phyloP scores from a whole-genome alignment of 2,329 filamentous ascomycete genomes.

The Stemphylium beticola region DNA sequence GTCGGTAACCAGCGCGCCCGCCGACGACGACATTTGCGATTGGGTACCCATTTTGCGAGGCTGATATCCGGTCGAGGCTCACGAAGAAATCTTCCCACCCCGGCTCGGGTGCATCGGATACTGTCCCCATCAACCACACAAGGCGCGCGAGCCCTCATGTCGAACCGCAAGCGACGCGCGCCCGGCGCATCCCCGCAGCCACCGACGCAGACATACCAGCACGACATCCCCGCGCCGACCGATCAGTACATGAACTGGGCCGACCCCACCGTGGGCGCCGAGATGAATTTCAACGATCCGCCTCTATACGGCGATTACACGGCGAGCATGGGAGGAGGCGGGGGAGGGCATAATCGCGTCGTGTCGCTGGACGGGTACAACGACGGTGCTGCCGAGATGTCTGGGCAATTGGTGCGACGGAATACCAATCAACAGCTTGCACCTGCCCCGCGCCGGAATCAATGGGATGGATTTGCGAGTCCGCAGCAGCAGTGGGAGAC shows the following conservation, averaged over 20 bases:
- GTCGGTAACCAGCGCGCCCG: no score
- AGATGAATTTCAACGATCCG: slow-evolving; percentile 47
- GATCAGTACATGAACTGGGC: slow-evolving; percentile 48
- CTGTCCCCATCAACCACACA: not conserved
- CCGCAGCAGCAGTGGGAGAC: slow-evolving; percentile 60
- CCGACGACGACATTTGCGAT: not conserved
- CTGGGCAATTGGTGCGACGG: slow-evolving; percentile 55
- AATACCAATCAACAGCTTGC: slow-evolving; percentile 56
- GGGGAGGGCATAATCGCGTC: slow-evolving; percentile 32
- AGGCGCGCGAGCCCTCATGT: slow-evolving; percentile 28
- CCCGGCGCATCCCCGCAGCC: slow-evolving; percentile 72
- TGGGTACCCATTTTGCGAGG: slow-evolving; percentile 4
- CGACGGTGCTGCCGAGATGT: slow-evolving; percentile 28
- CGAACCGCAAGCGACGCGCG: slow-evolving; percentile 72
- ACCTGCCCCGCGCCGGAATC: slow-evolving; percentile 41
- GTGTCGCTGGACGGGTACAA: slow-evolving; percentile 43
- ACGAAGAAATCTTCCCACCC: slow-evolving; percentile 7
- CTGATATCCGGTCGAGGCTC: slow-evolving; percentile 3
- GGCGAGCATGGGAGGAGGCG: slow-evolving; percentile 19
- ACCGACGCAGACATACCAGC: slow-evolving; percentile 59
- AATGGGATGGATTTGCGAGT: slow-evolving; percentile 50
- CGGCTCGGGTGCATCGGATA: slow-evolving; percentile 5
- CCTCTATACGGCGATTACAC: slow-evolving; percentile 44
- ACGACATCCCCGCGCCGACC: slow-evolving; percentile 49
- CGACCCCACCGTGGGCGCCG: slow-evolving; percentile 30